Percentiles rank a stretch among this genome's conserved stretches.
phyloP scores from a whole-genome alignment of 345 rosid species.

The Eutrema heterophyllum region DNA sequence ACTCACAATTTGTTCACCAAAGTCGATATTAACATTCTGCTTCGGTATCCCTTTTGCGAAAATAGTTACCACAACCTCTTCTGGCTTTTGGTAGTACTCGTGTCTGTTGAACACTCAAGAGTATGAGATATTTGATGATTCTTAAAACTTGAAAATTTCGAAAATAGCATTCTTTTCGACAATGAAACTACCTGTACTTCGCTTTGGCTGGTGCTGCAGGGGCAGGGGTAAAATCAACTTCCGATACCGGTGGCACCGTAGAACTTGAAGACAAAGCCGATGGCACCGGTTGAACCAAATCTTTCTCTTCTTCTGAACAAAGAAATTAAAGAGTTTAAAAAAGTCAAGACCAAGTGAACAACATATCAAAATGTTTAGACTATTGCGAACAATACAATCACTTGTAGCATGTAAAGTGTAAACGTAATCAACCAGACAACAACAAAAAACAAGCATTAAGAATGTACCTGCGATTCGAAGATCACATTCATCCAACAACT shows the following conservation, averaged over 20 bases:
- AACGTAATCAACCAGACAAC: background rate
- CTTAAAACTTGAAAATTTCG: background rate
- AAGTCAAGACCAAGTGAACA: background rate
- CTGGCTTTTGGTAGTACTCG: conserved; percentile 83
- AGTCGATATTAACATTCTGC: conserved; percentile 50
- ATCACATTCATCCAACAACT: conserved; percentile 69
- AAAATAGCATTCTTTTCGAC: background rate
- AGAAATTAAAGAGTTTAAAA: background rate
- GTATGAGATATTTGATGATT: background rate
- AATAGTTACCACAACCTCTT: conserved; percentile 78
- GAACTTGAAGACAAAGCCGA: conserved; percentile 6
- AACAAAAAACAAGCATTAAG: background rate
- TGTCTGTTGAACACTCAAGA: conserved; percentile 43
- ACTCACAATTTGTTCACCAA: conserved; percentile 94
- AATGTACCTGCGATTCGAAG: conserved; percentile 49
- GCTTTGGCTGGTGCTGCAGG: conserved; percentile 35
- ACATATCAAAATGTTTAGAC: background rate
- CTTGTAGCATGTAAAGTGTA: background rate
- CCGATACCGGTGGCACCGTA: background rate
- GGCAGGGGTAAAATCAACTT: conserved; percentile 9
- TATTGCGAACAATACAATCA: background rate
- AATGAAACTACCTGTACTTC: conserved; percentile 44
- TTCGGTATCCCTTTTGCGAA: conserved; percentile 79
- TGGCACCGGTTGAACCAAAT: conserved; percentile 16
- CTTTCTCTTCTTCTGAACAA: conserved; percentile 30